These are phyloP conservation scores for Golubevia pallescens DNA, from an alignment of 1,284 basidiomycete species.

Conservation along the genomic window DNA sequence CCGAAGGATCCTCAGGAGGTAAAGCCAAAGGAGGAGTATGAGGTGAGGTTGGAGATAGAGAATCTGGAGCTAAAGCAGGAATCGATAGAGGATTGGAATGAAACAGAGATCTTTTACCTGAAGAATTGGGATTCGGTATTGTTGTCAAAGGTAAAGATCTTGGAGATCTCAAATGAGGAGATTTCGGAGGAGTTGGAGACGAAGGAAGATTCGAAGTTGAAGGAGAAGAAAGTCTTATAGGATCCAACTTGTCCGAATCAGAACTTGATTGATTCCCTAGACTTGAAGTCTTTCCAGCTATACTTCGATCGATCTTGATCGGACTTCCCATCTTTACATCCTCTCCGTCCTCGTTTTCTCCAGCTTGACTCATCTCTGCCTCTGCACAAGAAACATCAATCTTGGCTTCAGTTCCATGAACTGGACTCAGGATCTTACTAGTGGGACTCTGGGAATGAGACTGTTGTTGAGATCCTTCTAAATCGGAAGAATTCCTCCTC, in stretches of 20 bases:
- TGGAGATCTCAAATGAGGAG: too few relatives aligned
- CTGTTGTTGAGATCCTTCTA: neutral
- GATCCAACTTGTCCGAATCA: neutral
- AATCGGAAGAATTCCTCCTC: neutral
- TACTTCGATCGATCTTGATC: neutral
- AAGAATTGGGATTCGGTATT: neutral
- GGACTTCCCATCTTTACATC: neutral
- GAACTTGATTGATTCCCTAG: neutral
- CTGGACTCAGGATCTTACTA: neutral
- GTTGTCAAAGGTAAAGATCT: neutral
- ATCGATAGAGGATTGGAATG: neutral
- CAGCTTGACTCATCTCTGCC: neutral
- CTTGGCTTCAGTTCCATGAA: neutral
- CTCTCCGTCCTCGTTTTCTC: neutral
- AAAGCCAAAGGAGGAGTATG: neutral
- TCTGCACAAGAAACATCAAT: neutral
- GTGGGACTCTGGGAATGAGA: neutral
- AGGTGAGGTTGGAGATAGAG: neutral
- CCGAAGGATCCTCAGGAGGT: neutral
- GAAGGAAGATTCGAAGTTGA: neutral
- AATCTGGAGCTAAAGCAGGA: neutral
- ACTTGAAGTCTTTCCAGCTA: neutral
- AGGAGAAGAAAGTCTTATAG: neutral
- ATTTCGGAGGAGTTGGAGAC: too few relatives aligned
- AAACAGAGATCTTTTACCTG: neutral